Base-by-base conservation (phyloP, 768 basidiomycete species). In the Dioszegia hungarica region DNA sequence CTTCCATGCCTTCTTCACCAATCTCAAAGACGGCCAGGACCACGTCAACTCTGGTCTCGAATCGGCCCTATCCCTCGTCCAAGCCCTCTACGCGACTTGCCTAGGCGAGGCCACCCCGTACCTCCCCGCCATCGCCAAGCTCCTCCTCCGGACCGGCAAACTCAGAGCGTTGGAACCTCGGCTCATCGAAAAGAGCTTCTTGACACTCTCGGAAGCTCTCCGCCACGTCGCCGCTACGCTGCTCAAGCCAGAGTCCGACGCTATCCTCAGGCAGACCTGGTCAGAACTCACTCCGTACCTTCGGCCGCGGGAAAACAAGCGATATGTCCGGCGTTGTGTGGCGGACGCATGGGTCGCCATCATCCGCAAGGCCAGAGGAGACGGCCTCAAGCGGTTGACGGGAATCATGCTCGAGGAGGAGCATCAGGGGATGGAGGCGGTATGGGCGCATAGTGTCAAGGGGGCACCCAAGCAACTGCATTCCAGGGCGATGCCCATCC, bases 331-430 rank as follows among this genome's bases (percentile, higher is more conserved):
- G 20, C 69, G 62, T 43, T 76, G 75, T 49, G 81, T 88, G 10
- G 86, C 89, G 0, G 90, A 95, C 68, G 89, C 90, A 3, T 95
- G 90, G 93, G 89, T 85, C 0, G 83, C 83, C 0, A 81, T 86
- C 0, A 67, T 94, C 39, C 80, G 92, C 46, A 81, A 88, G 63
- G 76, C 92, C 50, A 88, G 89, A 73, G 76, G 78, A 1, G 79
- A 81, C 12, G 79, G 80, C 8, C 78, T 87, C 28, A 82, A 82
- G 51, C 79, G 79, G 44, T 82, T 85, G 0, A 80, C 89, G 4
- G 63, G 67, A 2, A 56, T 88, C 14, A 78, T 93, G 60, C 57
- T 78, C 15, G 61, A 62, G 10, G 62, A 62, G 14, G 82, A 85
- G 6, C 36, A 45, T 14, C 82, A 80, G 44, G 85, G 89, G 3